Evolutionary conservation across 2,329 filamentous ascomycete genomes (phyloP).

Genomic region (Fusarium equiseti): DNA sequence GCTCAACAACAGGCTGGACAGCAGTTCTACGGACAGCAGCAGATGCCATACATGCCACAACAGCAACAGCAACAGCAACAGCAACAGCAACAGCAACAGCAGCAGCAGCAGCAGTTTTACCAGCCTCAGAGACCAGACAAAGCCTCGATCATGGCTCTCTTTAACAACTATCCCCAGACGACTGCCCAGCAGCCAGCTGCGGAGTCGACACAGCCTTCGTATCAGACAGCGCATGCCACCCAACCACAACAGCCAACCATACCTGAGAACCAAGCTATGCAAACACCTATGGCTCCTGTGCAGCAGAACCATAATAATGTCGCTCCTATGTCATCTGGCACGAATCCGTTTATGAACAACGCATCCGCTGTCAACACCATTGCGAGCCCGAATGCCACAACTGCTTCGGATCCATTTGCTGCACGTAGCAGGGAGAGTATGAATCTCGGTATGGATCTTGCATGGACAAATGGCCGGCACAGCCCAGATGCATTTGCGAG

Average conservation of each 20-base stretch:
- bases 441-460: conserved; percentile 72
- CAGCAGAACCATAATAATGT: conserved; percentile 48
- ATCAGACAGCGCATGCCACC: conserved; percentile 14
- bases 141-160: conserved; percentile 80
- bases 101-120: conserved; percentile 53
- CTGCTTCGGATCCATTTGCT: conserved; percentile 59
- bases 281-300: conserved; percentile 43
- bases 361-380: conserved; percentile 41
- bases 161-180: conserved; percentile 71
- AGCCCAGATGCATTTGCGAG: conserved; percentile 85
- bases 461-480: conserved; percentile 77
- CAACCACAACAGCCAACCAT: conserved; percentile 47
- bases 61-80: conserved; percentile 36
- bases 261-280: conserved; percentile 47
- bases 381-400: conserved; percentile 37
- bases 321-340: conserved; percentile 58
- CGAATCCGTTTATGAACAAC: conserved; percentile 68
- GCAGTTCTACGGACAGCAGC: conserved; percentile 44
- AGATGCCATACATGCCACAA: conserved; percentile 42
- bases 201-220: conserved; percentile 43
- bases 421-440: conserved; percentile 76
- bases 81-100: conserved; percentile 34
- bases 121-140: conserved; percentile 71
- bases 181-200: conserved; percentile 56
- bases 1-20: conserved; percentile 45